These are phyloP conservation scores for Umbelopsis sp. DNA, from an alignment of 371 early-diverging fungal genomes.

Conservation along the genomic window DNA sequence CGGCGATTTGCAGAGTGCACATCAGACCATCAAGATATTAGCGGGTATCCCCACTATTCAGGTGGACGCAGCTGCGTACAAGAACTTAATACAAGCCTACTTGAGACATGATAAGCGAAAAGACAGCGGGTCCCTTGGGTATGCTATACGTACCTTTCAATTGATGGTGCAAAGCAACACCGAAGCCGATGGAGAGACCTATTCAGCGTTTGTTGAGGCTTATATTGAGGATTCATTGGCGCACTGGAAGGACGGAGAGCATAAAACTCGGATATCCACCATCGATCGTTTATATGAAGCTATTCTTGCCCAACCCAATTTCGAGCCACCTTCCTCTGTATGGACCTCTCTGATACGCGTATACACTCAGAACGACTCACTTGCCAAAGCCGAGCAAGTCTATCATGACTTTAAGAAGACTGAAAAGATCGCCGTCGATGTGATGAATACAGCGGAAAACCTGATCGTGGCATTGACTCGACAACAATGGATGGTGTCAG, in stretches of 20 bases:
- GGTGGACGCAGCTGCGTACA: background rate
- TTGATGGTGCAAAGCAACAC: conserved; percentile 14
- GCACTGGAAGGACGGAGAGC: conserved; percentile 6
- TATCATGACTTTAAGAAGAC: conserved; percentile 1
- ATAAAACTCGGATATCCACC: conserved; percentile 4
- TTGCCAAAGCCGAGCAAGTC: conserved; percentile 10
- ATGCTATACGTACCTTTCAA: conserved; percentile 4
- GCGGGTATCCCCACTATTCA: background rate
- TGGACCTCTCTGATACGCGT: background rate
- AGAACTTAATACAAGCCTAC: conserved; percentile 1
- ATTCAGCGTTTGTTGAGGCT: conserved; percentile 7
- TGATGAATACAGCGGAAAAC: background rate
- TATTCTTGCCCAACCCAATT: background rate
- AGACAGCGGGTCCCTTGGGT: background rate
- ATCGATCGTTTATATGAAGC: conserved; percentile 12
- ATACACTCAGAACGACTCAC: background rate
- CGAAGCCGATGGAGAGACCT: conserved; percentile 5
- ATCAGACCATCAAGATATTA: conserved; percentile 1
- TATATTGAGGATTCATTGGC: conserved; percentile 12
- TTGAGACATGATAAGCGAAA: background rate
- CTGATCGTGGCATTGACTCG: background rate
- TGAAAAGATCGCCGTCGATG: background rate
- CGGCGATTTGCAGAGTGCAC: background rate
- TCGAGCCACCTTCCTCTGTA: background rate
- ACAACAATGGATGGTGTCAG: background rate